phyloP scores from a whole-genome alignment of 2,329 filamentous ascomycete genomes.

The Proliferodiscus dingleyae region DNA sequence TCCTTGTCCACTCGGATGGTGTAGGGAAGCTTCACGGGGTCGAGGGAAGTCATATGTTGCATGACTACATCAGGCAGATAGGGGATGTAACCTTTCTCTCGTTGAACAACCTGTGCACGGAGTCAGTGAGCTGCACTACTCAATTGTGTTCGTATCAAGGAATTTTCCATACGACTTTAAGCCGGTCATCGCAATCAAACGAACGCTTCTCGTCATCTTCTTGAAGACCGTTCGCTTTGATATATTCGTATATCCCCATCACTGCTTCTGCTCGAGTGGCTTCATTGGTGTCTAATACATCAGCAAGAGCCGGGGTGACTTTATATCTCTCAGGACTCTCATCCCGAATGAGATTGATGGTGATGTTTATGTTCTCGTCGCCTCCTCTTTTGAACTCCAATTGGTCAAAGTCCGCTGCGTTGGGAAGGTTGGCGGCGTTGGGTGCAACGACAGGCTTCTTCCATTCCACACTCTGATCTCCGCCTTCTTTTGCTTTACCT shows the following conservation, averaged over 20 bases:
- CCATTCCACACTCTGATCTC: slow-evolving; percentile 71
- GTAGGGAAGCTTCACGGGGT: slow-evolving; percentile 79
- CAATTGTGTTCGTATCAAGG: neutral
- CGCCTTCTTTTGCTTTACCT: slow-evolving; percentile 50
- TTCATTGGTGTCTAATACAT: slow-evolving; percentile 80
- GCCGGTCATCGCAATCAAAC: slow-evolving; percentile 80
- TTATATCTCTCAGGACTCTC: slow-evolving; percentile 82
- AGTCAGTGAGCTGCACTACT: slow-evolving; percentile 1
- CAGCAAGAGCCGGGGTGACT: slow-evolving; percentile 72
- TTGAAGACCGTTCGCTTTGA: slow-evolving; percentile 77
- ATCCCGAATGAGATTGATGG: slow-evolving; percentile 77
- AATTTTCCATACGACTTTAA: slow-evolving; percentile 62
- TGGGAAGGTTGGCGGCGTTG: slow-evolving; percentile 45
- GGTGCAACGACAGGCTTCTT: slow-evolving; percentile 64
- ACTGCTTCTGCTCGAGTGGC: slow-evolving; percentile 84
- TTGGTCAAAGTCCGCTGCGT: slow-evolving; percentile 78
- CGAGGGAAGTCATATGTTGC: slow-evolving; percentile 71
- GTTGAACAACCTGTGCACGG: slow-evolving; percentile 58
- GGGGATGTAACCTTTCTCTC: slow-evolving; percentile 79
- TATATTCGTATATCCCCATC: slow-evolving; percentile 93
- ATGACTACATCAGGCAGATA: slow-evolving; percentile 76
- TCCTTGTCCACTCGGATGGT: slow-evolving; percentile 89
- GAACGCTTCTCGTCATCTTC: slow-evolving; percentile 93
- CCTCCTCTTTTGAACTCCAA: slow-evolving; percentile 86
- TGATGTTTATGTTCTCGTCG: slow-evolving; percentile 89